Percentiles rank a stretch among this genome's conserved stretches.
phyloP scores from a whole-genome alignment of 768 basidiomycete species.

The Austroboletus festivus region DNA sequence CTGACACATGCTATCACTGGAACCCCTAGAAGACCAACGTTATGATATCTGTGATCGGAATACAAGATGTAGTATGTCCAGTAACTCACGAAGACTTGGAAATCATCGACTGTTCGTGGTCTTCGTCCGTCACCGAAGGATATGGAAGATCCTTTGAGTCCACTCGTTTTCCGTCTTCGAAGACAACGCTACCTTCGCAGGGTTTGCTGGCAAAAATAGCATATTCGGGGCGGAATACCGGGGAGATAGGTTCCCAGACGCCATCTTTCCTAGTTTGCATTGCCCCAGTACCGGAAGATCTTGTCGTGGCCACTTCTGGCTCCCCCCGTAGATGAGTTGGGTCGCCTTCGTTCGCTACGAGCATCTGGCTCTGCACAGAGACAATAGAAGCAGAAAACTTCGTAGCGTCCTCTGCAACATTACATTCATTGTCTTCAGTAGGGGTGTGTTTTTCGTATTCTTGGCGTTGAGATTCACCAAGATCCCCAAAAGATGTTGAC shows the following conservation, averaged over 20 bases:
- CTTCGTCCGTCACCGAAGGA: no score
- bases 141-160: background rate
- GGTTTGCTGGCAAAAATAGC: background rate
- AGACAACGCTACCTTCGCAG: background rate
- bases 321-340: no score
- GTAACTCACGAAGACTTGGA: conserved; percentile 1
- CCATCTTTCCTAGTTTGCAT: background rate
- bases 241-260: background rate
- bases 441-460: background rate
- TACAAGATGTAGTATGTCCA: background rate
- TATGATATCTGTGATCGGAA: no score
- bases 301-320: background rate
- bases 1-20: background rate
- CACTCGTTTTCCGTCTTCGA: background rate
- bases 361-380: background rate
- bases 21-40: background rate
- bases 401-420: background rate
- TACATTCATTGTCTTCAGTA: background rate
- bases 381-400: background rate
- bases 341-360: background rate
- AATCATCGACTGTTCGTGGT: background rate
- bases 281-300: background rate
- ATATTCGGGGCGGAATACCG: background rate
- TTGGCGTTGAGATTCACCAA: background rate
- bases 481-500: background rate